Conservation (phyloP, 1,284 basidiomycete genomes). For the Ganoderma leucocontextum region DNA sequence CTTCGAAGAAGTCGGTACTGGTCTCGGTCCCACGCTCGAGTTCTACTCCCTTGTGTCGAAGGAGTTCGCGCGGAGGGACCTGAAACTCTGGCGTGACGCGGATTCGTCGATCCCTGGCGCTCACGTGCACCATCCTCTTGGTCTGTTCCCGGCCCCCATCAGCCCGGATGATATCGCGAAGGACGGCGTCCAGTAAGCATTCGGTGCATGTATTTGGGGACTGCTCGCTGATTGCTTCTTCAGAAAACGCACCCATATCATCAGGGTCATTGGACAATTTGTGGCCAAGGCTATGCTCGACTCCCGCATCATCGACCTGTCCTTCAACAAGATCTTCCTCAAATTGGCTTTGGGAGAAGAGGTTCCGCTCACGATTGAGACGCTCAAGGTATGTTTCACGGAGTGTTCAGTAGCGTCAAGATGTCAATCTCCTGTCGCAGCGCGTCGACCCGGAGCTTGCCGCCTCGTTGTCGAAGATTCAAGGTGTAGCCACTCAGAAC, state of each 20-base stretch:
- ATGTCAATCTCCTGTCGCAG: slow-evolving; percentile 44
- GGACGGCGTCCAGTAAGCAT: slow-evolving; percentile 75
- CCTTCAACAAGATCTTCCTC: slow-evolving; percentile 93
- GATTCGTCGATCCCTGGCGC: slow-evolving; percentile 68
- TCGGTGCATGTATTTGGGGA: not conserved
- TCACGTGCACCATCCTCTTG: slow-evolving; percentile 84
- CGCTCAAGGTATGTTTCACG: slow-evolving; percentile 68
- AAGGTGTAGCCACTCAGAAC: slow-evolving; percentile 55
- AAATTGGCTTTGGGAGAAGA: slow-evolving; percentile 88
- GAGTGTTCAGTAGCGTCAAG: slow-evolving; percentile 2
- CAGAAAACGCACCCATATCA: slow-evolving; percentile 83
- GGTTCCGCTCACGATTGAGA: slow-evolving; percentile 84
- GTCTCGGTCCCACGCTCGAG: slow-evolving; percentile 97
- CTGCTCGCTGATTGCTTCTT: slow-evolving; percentile 12
- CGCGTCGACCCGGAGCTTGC: slow-evolving; percentile 88
- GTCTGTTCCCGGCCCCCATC: slow-evolving; percentile 91
- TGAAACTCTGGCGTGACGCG: slow-evolving; percentile 92
- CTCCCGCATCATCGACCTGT: slow-evolving; percentile 96
- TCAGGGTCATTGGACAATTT: slow-evolving; percentile 94
- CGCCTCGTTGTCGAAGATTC: slow-evolving; percentile 85
- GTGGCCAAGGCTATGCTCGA: slow-evolving; percentile 98
- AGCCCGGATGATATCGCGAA: slow-evolving; percentile 67
- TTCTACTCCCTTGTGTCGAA: slow-evolving; percentile 95
- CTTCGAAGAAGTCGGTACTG: slow-evolving; percentile 99
- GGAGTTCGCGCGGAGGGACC: slow-evolving; percentile 88